Base-by-base conservation (phyloP, 2,329 filamentous ascomycete species). In the Tetracladium maxilliforme region DNA sequence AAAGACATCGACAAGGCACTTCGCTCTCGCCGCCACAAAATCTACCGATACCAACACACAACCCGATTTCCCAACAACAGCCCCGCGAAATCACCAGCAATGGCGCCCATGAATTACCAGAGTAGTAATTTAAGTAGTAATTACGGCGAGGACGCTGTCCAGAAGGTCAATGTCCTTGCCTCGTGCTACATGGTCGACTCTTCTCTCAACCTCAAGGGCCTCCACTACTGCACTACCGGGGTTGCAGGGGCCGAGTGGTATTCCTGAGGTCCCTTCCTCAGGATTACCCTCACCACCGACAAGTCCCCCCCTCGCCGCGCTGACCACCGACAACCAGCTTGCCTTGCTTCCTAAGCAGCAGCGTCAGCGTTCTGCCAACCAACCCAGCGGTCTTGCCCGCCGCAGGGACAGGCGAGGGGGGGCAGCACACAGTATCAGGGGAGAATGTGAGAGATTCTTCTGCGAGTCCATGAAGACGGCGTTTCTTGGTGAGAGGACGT, bases 361-460 rank as follows among this genome's bases (percentile, higher is more conserved):
- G 40, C 18, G 18, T 19, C 18, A 19, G 11, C 9, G 8, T 19
- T 19, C 18, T 19, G 18, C 9, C 9, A n/a, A n/a, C n/a, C n/a
- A n/a, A n/a, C n/a, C n/a, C n/a, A 19, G 18, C 18, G 11, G 33
- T 31, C 21, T 37, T 39, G 34, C 36, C 35, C 32, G 42, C 45
- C 31, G 51, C 47, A 30, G 33, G 41, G 54, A 56, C 50, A 62
- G 68, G 49, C 67, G 66, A 77, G 79, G 79, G 80, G 84, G 84
- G 83, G 84, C 84, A 76, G 74, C 82, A 79, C 73, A 81, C 60
- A 75, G 76, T 64, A 92, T 93, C 69, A 84, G 79, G 81, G 84
- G 79, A 84, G 84, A 93, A 82, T 92, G 86, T 93, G 86, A 93
- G 84, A 94, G 86, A 69, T 87, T 93, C 77, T 92, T 93, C 72